Evolutionary conservation across 306 rosid species (phyloP).

Genomic region (Boehmeria nivea): DNA sequence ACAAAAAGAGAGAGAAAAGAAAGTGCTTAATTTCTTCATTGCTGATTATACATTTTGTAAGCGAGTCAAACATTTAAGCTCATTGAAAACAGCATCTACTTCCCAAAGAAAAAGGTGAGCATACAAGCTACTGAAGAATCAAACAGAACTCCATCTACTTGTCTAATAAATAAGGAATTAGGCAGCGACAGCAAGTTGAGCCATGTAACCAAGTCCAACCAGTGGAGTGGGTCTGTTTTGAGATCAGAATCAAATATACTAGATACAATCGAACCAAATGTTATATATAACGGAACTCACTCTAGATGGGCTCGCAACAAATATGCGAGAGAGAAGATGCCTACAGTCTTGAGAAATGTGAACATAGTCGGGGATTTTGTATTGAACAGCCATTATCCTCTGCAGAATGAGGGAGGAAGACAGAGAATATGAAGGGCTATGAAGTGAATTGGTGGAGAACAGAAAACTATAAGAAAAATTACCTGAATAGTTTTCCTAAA

Average conservation of each 20-base stretch:
- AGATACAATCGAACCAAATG: no score
- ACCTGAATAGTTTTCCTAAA: conserved; percentile 79
- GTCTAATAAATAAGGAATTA: no score
- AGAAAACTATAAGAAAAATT: background rate
- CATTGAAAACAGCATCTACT: no score
- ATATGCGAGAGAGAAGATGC: conserved; percentile 71
- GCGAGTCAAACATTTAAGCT: no score
- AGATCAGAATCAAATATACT: no score
- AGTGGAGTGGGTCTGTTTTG: no score
- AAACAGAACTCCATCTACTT: no score
- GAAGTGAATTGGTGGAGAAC: background rate
- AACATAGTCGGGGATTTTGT: conserved; percentile 85
- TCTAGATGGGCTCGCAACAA: conserved; percentile 61
- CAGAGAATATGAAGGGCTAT: background rate
- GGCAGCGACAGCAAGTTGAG: no score
- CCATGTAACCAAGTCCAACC: no score
- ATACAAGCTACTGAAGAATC: no score
- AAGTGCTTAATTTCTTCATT: background rate
- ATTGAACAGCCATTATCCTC: conserved; percentile 83
- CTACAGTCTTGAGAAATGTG: conserved; percentile 81
- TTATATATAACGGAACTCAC: conserved; percentile 29
- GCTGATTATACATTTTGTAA: no score
- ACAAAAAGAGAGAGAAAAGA: background rate
- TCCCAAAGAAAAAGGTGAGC: no score
- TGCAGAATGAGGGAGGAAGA: conserved; percentile 19